Conservation (phyloP, 2,329 filamentous ascomycete genomes). For the Paecilomyces formosus region DNA sequence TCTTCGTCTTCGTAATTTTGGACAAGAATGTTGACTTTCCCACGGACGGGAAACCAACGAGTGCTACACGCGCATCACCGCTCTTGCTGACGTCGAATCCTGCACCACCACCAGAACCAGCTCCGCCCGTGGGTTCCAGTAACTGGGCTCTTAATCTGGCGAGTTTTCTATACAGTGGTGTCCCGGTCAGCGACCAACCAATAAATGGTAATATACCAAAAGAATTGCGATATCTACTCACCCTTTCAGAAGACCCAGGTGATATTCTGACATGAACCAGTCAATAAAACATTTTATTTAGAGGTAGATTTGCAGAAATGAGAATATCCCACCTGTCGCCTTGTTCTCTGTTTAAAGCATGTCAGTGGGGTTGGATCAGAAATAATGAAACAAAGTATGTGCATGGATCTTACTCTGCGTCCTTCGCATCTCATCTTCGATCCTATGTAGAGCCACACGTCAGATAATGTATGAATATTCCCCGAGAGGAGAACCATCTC, state of each 20-base stretch:
- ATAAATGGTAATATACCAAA: neutral
- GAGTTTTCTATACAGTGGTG: conserved; percentile 64
- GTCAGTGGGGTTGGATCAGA: conserved; percentile 17
- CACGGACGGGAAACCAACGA: conserved; percentile 97
- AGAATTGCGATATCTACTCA: conserved; percentile 35
- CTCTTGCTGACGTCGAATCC: conserved; percentile 93
- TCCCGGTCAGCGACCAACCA: conserved; percentile 12
- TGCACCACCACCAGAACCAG: conserved; percentile 67
- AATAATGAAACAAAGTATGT: conserved; percentile 7
- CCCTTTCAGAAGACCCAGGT: conserved; percentile 96
- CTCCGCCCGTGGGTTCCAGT: conserved; percentile 76
- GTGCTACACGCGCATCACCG: conserved; percentile 90
- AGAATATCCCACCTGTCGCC: conserved; percentile 70
- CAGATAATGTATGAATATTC: conserved; percentile 1
- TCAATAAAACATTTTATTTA: conserved; percentile 13
- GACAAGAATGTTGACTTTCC: conserved; percentile 99
- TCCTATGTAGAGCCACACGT: conserved; percentile 50
- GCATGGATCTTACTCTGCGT: conserved; percentile 72
- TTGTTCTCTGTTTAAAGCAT: conserved; percentile 71
- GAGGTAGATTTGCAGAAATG: neutral
- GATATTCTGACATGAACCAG: conserved; percentile 66
- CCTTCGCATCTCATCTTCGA: conserved; percentile 98
- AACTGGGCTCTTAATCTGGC: conserved; percentile 90
- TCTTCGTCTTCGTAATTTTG: conserved; percentile 96
- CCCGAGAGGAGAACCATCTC: conserved; percentile 26